These are phyloP conservation scores for Solanum ossicruentum DNA, from an alignment of 257 asterid genomes.

Conservation along the genomic window DNA sequence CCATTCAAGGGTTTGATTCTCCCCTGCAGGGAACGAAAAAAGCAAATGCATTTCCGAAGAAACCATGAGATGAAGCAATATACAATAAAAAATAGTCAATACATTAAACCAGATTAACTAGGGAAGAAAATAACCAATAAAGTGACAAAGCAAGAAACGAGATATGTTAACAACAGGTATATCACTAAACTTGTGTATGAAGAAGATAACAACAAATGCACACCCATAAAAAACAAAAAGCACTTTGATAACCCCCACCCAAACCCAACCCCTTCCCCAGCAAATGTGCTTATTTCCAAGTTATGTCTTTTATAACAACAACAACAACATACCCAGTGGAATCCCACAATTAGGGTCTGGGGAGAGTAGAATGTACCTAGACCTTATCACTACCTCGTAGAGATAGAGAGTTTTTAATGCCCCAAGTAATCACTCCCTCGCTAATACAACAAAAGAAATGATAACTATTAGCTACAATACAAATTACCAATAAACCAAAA, in stretches of 20 bases:
- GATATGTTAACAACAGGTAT: background rate
- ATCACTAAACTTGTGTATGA: background rate
- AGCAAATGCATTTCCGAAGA: background rate
- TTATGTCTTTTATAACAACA: background rate
- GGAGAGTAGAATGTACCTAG: no score
- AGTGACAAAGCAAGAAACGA: background rate
- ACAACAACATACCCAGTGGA: no score
- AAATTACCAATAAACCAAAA: background rate
- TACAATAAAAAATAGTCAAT: background rate
- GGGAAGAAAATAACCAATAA: background rate
- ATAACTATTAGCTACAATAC: background rate
- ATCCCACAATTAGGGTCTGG: no score
- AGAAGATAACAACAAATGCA: background rate
- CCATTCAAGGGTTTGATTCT: constrained; percentile 96
- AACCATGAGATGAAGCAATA: background rate
- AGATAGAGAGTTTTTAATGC: background rate
- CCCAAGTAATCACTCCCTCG: background rate
- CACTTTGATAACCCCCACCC: background rate
- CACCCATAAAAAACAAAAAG: background rate
- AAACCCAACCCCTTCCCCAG: background rate
- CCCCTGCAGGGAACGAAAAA: constrained; percentile 44
- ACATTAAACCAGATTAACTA: background rate
- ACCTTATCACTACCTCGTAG: no score
- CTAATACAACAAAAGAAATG: background rate
- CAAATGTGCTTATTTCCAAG: background rate